Percentiles rank a stretch among this genome's conserved stretches.
Conservation (phyloP, 2,329 filamentous ascomycete species). For the Neofusicoccum umdonicola region DNA sequence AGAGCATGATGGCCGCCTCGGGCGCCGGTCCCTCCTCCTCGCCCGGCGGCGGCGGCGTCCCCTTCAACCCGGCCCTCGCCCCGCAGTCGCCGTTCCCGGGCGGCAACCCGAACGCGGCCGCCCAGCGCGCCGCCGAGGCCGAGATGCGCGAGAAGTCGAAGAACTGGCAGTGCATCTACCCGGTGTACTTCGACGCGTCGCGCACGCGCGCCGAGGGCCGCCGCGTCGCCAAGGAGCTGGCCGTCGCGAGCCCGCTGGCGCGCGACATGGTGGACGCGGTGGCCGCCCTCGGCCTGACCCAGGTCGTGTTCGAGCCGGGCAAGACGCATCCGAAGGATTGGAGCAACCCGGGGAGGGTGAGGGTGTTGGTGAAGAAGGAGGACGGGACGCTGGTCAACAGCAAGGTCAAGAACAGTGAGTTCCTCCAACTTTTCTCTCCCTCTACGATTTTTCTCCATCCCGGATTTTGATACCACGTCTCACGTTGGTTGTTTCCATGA, state of each 20-base stretch:
- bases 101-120: slow-evolving; percentile 23
- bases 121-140: slow-evolving; percentile 39
- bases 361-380: slow-evolving; percentile 70
- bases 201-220: slow-evolving; percentile 76
- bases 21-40: not conserved
- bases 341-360: slow-evolving; percentile 90
- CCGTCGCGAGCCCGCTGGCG: slow-evolving; percentile 81
- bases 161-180: slow-evolving; percentile 86
- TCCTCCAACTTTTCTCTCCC: not conserved
- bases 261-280: slow-evolving; percentile 87
- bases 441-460: not conserved
- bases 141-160: slow-evolving; percentile 59
- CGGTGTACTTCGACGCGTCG: slow-evolving; percentile 85
- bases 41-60: slow-evolving; percentile 9
- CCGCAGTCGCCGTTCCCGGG: slow-evolving; percentile 28
- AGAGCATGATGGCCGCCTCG: slow-evolving; percentile 42
- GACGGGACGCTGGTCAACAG: slow-evolving; percentile 52
- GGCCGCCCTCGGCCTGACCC: slow-evolving; percentile 62
- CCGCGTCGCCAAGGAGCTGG: slow-evolving; percentile 69
- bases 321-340: slow-evolving; percentile 96
- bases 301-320: slow-evolving; percentile 80
- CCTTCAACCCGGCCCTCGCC: slow-evolving; percentile 27
- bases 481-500: no score
- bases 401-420: slow-evolving; percentile 64
- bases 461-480: not conserved